A percentile compares a stretch with the other conserved stretches of the same genome.
phyloP scores from a whole-genome alignment of 2,329 filamentous ascomycete genomes.

The Hypomyces perniciosus region DNA sequence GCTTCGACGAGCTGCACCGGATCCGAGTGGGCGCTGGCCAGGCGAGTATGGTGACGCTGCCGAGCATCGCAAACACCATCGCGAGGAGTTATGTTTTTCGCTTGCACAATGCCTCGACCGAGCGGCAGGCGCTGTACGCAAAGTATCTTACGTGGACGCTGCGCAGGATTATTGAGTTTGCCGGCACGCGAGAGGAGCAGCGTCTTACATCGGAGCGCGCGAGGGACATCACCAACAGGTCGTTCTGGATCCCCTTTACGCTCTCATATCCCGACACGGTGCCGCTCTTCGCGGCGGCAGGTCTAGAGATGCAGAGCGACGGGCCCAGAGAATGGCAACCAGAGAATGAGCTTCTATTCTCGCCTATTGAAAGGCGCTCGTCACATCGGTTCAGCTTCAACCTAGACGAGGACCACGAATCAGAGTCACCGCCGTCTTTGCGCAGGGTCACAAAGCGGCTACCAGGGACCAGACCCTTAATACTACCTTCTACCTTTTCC shows the following conservation, averaged over 20 bases:
- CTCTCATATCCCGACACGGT: slow-evolving; percentile 23
- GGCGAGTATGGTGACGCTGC: slow-evolving; percentile 28
- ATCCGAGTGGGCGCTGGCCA: slow-evolving; percentile 15
- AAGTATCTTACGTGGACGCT: slow-evolving; percentile 32
- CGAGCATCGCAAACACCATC: slow-evolving; percentile 28
- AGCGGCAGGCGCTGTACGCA: slow-evolving; percentile 19
- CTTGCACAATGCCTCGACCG: slow-evolving; percentile 13
- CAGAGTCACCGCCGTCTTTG: slow-evolving; percentile 4
- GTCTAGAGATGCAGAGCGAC: slow-evolving; percentile 20
- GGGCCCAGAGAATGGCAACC: slow-evolving; percentile 5
- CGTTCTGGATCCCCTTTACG: slow-evolving; percentile 29
- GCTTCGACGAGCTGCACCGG: slow-evolving; percentile 25
- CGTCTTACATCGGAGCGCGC: slow-evolving; percentile 15
- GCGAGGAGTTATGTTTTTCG: slow-evolving; percentile 28
- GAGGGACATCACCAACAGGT: slow-evolving; percentile 17
- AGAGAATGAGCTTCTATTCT: not conserved
- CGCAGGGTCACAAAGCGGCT: slow-evolving; percentile 11
- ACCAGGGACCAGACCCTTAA: not conserved
- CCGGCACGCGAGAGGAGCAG: slow-evolving; percentile 14
- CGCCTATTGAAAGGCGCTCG: not conserved
- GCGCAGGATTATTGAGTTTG: slow-evolving; percentile 21
- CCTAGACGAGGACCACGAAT: slow-evolving; percentile 1
- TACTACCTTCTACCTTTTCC: not conserved
- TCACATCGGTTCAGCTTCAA: slow-evolving; percentile 6
- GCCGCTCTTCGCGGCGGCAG: slow-evolving; percentile 25